These are phyloP conservation scores for Spathaspora sp. DNA, from an alignment of 805 yeast genomes.

Conservation along the genomic window DNA sequence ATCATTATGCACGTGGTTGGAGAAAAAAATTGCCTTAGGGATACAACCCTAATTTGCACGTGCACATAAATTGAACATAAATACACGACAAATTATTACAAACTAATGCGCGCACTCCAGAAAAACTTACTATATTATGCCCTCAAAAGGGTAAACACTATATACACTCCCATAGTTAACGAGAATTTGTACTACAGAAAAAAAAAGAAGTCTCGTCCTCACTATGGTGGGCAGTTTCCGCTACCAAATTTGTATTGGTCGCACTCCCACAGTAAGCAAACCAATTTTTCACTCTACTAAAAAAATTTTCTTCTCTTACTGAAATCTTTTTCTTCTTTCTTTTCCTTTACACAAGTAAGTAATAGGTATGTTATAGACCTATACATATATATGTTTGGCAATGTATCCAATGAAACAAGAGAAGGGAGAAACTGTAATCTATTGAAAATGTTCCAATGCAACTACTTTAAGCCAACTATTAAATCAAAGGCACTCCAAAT, in stretches of 20 bases:
- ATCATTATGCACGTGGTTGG: neutral
- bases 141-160: neutral
- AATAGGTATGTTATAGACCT: slow-evolving; percentile 5
- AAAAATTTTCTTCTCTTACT: neutral
- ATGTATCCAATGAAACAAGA: neutral
- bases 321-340: slow-evolving; percentile 2
- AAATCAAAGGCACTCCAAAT: too few relatives aligned
- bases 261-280: neutral
- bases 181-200: neutral
- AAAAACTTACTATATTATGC: neutral
- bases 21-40: neutral
- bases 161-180: neutral
- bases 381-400: neutral
- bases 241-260: neutral
- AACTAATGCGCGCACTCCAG: neutral
- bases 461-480: too few relatives aligned
- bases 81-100: neutral
- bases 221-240: neutral
- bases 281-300: slow-evolving; percentile 1
- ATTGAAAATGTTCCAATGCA: too few relatives aligned
- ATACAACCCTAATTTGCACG: slow-evolving; percentile 2
- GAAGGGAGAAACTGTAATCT: too few relatives aligned
- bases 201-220: neutral
- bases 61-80: neutral
- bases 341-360: slow-evolving; percentile 6